Base-by-base conservation (phyloP, 768 basidiomycete species). In the Cystoderma amianthinum region DNA sequence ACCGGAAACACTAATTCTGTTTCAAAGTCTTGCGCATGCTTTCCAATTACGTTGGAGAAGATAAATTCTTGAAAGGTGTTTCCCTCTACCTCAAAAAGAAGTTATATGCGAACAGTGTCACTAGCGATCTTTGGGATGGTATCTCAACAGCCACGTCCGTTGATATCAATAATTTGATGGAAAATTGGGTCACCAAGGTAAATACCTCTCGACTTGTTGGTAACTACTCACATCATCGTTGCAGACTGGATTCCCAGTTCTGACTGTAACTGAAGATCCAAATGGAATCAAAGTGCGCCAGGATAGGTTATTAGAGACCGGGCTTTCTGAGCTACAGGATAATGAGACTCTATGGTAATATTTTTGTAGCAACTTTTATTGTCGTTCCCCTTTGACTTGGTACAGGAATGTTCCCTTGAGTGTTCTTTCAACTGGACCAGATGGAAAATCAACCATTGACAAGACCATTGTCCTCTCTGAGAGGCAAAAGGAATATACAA, bases 31-130 rank as follows among this genome's bases (percentile, higher is more conserved):
- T 98, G 36, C 85, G 91, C 53, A 98, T 98, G 94, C 68, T 98
- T 42, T 80, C 82, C 16, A 78, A 79, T 55, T 84, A 85, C 47
- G 89, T 94, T 15, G 92, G 94, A 36, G 83, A 96, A 60, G 89
- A 92, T 4, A 72, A 64, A 43, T 96, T 98, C 76, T 62, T 93
- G 38, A 78, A 80, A 52, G 88, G 89, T 23, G 91, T 95, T 34
- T 91, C 91, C 2, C 73, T 88, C 44, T 97, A 98, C 65, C 78
- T 98, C 47, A 94, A 93, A 67, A 78, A 81, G 47, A 82, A 88
- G 49, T 65, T 92, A 5, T 98, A 85, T 58, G 80, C 72, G 18
- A 96, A 91, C 61, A 88, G 82, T 36, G 77, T 82, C 36, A 94
- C 92, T 2, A 76, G 72, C 34, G 87, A 97, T 54, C 72, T 98